Base-by-base conservation (phyloP, 2,329 filamentous ascomycete species). In the Talaromyces amestolkiae region DNA sequence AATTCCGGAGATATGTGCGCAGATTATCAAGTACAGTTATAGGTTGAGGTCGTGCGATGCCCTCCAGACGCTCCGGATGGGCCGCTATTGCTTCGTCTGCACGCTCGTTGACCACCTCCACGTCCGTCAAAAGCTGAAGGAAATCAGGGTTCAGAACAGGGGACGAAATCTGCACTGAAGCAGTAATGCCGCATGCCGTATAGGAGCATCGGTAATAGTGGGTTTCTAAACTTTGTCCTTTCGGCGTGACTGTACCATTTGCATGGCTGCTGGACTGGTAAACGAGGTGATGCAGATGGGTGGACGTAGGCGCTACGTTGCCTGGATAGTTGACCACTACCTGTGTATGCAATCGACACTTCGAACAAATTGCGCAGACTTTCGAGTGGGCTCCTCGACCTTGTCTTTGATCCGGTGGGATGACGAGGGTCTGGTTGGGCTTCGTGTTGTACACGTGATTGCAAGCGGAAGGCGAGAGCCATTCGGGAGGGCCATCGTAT, bases 231-330 rank as follows among this genome's bases (percentile, higher is more conserved):
- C 66, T 73, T 68, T 78, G 78, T 17, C 75, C 76, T 43, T 73
- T 75, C 27, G 67, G 45, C 15, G 72, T 75, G 17, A 67, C 56
- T 33, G 65, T 35, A 9, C 70, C 72, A n/a, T 69, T 70, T 65
- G 69, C 69, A 39, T 77, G 71, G 61, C 74, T 74, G 24, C 74
- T 71, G 64, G 77, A 74, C 41, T 73, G 76, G 45, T 78, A 84
- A 41, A 80, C 75, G 65, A 90, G 83, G 73, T 91, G 89, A 73
- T 91, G 89, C 5, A 91, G 74, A 35, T 86, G 85, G 68, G 80
- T 83, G 1, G 82, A 76, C 11, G 71, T 67, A 31, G 60, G 45
- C 49, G 73, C 72, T 59, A 72, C 75, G 37, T 75, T 75, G n/a
- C 78, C 73, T 13, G 77, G 78, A 69, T 85, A 86, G 66, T 84